phyloP scores from a whole-genome alignment of 345 rosid genomes.

The Pugionium cornutum region DNA sequence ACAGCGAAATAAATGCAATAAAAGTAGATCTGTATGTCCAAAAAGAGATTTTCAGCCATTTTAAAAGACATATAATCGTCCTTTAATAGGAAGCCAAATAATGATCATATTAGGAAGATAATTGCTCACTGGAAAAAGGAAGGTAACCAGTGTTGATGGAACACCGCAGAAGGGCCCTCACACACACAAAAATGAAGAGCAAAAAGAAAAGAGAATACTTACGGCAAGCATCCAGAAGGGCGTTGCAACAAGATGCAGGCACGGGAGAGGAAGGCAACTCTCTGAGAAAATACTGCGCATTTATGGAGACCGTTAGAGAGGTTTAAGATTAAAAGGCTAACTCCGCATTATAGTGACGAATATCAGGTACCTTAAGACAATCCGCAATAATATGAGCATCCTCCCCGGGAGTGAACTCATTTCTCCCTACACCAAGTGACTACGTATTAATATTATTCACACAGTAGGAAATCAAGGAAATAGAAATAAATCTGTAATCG shows the following conservation, averaged over 20 bases:
- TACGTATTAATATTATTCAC: constrained; percentile 7
- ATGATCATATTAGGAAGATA: not conserved
- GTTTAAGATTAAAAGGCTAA: constrained; percentile 19
- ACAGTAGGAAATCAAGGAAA: constrained; percentile 5
- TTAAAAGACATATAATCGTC: too few species aligned
- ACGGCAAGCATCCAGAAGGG: constrained; percentile 92
- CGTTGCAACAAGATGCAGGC: constrained; percentile 98
- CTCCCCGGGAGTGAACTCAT: constrained; percentile 64
- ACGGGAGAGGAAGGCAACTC: constrained; percentile 99
- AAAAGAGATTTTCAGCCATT: too few species aligned
- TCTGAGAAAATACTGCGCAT: constrained; percentile 78
- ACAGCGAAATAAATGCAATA: not conserved
- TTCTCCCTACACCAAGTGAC: constrained; percentile 63
- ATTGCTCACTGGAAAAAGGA: not conserved
- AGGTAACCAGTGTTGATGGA: constrained; percentile 11
- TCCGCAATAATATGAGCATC: constrained; percentile 94
- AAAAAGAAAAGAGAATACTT: constrained; percentile 49
- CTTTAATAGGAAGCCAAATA: too few species aligned
- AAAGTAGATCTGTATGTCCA: not conserved
- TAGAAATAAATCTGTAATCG: not conserved
- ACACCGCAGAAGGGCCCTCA: not conserved
- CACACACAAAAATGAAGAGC: not conserved
- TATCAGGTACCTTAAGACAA: constrained; percentile 70
- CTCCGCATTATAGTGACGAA: constrained; percentile 7
- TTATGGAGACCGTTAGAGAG: constrained; percentile 35